These are phyloP conservation scores for Parachaetomium inaequale DNA, from an alignment of 495 filamentous ascomycete genomes.

Conservation along the genomic window DNA sequence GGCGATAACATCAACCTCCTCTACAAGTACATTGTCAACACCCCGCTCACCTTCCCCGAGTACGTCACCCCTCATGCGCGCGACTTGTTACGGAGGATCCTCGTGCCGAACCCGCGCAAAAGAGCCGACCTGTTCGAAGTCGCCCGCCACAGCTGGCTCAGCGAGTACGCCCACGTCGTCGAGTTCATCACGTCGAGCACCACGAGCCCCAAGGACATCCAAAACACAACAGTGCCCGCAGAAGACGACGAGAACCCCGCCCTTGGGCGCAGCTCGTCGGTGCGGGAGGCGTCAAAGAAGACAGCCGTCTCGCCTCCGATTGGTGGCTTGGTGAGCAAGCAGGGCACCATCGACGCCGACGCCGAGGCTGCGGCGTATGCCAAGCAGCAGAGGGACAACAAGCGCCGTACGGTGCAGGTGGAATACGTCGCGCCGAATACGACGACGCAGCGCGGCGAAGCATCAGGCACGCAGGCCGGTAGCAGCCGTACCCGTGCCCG, in stretches of 20 bases:
- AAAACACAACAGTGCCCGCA: constrained; percentile 67
- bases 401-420: constrained; percentile 91
- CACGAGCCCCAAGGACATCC: constrained; percentile 80
- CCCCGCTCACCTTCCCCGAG: constrained; percentile 95
- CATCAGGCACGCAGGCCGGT: constrained; percentile 26
- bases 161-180: constrained; percentile 90
- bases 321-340: constrained; percentile 68
- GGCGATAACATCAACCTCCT: constrained; percentile 98
- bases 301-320: constrained; percentile 52
- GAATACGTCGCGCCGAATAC: constrained; percentile 95
- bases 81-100: constrained; percentile 84
- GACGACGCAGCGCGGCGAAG: constrained; percentile 61
- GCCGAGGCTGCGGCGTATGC: constrained; percentile 46
- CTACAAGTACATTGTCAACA: constrained; percentile 99
- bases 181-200: constrained; percentile 94
- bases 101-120: constrained; percentile 94
- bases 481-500: constrained; percentile 50
- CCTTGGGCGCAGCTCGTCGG: constrained; percentile 82
- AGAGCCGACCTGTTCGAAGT: constrained; percentile 97
- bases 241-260: constrained; percentile 64
- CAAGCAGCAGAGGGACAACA: constrained; percentile 73
- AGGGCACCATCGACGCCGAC: constrained; percentile 70
- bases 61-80: constrained; percentile 97
- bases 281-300: constrained; percentile 78
- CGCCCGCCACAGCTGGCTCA: constrained; percentile 96